Evolutionary conservation across 331 rosid species (phyloP).

Genomic region (Spiraea crenata): DNA sequence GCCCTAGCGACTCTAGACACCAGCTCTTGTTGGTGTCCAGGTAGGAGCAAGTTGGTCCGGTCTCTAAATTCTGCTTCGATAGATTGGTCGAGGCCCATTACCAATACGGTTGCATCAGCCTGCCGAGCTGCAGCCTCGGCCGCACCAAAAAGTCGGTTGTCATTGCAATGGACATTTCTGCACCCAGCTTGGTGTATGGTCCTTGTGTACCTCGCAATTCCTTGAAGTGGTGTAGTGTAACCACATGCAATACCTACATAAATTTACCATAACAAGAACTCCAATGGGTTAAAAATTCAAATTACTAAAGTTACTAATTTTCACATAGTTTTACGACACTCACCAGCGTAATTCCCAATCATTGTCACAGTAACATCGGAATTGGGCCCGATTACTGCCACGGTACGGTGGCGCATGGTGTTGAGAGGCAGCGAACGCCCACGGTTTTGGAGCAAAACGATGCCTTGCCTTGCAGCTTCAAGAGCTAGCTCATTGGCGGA

Average conservation of each 20-base stretch:
- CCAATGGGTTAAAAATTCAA: not conserved
- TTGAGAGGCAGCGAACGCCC: constrained; percentile 52
- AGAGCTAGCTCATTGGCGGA: constrained; percentile 72
- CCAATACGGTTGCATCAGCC: constrained; percentile 63
- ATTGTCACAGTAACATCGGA: constrained; percentile 76
- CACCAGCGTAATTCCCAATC: constrained; percentile 94
- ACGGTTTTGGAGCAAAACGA: constrained; percentile 59
- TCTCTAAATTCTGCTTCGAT: constrained; percentile 77
- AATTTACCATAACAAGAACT: not conserved
- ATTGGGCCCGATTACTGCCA: constrained; percentile 88
- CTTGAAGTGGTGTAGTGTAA: constrained; percentile 74
- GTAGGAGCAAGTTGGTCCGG: constrained; percentile 53
- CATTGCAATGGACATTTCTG: constrained; percentile 44
- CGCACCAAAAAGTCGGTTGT: constrained; percentile 34
- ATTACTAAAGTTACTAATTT: not conserved
- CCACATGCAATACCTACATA: constrained; percentile 72
- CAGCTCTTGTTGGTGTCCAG: constrained; percentile 72
- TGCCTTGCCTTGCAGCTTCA: constrained; percentile 81
- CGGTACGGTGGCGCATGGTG: constrained; percentile 34
- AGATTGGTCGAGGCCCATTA: constrained; percentile 86
- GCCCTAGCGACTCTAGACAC: constrained; percentile 59
- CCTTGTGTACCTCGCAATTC: constrained; percentile 64
- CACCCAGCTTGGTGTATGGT: constrained; percentile 67
- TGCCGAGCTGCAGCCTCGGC: constrained; percentile 62
- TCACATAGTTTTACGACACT: not conserved